Evolutionary conservation across 108 stramenopile genomes (phyloP).

Genomic region (Licmophora abbreviata): DNA sequence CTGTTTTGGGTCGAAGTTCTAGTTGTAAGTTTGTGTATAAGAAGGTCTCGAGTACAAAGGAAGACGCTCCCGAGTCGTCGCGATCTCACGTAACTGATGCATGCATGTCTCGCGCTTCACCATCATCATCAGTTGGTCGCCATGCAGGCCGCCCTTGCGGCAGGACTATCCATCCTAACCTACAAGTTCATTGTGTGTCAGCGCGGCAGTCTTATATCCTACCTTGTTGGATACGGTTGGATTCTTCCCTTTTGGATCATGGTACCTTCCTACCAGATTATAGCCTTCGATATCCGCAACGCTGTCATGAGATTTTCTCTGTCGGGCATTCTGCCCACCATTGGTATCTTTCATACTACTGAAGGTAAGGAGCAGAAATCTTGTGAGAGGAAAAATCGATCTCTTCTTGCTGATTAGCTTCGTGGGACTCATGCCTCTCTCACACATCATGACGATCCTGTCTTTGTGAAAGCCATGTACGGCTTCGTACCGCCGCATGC

Average conservation of each 20-base stretch:
- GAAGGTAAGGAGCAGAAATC: conserved; percentile 7
- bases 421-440: not conserved
- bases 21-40: no score
- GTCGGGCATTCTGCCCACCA: conserved; percentile 20
- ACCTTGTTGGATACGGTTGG: conserved; percentile 16
- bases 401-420: not conserved
- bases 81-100: no score
- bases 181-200: conserved; percentile 14
- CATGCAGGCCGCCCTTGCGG: conserved; percentile 4
- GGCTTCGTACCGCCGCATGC: conserved; percentile 20
- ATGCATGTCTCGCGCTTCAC: no score
- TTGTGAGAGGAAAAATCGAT: not conserved
- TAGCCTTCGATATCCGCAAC: conserved; percentile 14
- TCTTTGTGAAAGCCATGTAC: conserved; percentile 6
- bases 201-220: conserved; percentile 11
- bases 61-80: no score
- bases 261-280: conserved; percentile 1
- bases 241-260: conserved; percentile 13
- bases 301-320: conserved; percentile 26
- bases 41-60: no score
- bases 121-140: no score
- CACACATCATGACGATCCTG: not conserved
- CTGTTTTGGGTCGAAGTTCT: no score
- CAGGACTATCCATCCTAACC: conserved; percentile 2
- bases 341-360: conserved; percentile 24